Conservation (phyloP, 139 green algal genomes). For the Chlamydomonas incerta region DNA sequence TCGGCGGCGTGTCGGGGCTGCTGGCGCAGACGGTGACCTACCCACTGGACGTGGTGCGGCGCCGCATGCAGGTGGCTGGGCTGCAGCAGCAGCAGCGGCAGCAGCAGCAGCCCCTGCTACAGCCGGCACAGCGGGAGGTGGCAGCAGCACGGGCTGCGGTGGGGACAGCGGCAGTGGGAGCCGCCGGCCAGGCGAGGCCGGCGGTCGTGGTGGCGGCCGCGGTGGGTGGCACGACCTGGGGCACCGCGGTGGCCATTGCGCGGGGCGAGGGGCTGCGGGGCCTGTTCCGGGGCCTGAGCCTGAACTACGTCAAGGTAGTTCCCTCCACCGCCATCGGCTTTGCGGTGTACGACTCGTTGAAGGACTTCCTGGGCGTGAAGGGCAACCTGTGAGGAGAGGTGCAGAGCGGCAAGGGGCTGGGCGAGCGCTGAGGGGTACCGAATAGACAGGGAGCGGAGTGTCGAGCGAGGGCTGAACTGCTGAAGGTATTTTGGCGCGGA, state of each 20-base stretch:
- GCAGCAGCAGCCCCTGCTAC: neutral
- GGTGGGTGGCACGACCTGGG: constrained; percentile 28
- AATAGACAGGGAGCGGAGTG: no score
- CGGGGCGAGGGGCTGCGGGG: constrained; percentile 44
- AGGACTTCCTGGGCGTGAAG: neutral
- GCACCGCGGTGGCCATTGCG: constrained; percentile 15
- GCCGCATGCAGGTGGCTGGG: constrained; percentile 88
- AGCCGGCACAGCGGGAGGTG: neutral
- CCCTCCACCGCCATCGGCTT: constrained; percentile 95
- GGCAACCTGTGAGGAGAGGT: neutral
- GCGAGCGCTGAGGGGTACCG: no score
- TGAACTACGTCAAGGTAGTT: constrained; percentile 97
- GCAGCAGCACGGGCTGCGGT: neutral
- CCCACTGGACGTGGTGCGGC: constrained; percentile 90
- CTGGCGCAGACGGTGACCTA: constrained; percentile 85
- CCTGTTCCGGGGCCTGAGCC: constrained; percentile 75
- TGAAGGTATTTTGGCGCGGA: no score
- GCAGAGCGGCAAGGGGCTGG: no score
- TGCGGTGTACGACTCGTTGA: constrained; percentile 58
- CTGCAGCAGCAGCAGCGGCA: constrained; percentile 10
- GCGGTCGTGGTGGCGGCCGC: neutral
- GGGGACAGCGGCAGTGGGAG: neutral
- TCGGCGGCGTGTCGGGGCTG: constrained; percentile 85
- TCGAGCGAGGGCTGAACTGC: no score
- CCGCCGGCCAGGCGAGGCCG: no score